phyloP scores from a whole-genome alignment of 352 stramenopile genomes.

The Phytophthora pini region DNA sequence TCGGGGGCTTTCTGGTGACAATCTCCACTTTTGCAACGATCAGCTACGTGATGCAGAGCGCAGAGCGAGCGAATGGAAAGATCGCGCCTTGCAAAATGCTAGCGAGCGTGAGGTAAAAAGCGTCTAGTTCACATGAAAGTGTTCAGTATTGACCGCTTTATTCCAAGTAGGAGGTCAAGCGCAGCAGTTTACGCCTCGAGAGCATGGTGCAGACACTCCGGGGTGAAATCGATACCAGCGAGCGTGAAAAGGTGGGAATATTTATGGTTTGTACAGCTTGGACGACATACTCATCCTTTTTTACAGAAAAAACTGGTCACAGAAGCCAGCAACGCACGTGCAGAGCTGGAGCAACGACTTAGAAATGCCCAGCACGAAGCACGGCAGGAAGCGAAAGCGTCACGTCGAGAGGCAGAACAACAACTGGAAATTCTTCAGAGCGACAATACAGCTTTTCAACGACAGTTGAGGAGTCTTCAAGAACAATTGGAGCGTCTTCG shows the following conservation, averaged over 20 bases:
- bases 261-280: not conserved
- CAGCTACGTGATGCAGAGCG: constrained; percentile 49
- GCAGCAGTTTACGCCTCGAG: constrained; percentile 21
- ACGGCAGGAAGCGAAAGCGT: constrained; percentile 16
- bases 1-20: not conserved
- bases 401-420: constrained; percentile 24
- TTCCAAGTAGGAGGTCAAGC: constrained; percentile 20
- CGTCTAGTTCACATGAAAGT: no score
- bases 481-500: constrained; percentile 23
- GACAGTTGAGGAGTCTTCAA: constrained; percentile 40
- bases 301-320: constrained; percentile 37
- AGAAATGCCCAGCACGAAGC: constrained; percentile 20
- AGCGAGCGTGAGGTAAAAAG: constrained; percentile 50
- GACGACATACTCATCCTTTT: not conserved
- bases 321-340: constrained; percentile 39
- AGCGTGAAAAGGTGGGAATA: constrained; percentile 29
- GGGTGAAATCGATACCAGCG: constrained; percentile 11
- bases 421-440: constrained; percentile 17
- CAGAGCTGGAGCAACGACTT: constrained; percentile 31
- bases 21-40: not conserved
- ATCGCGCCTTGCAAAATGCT: constrained; percentile 38
- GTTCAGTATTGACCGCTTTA: not conserved
- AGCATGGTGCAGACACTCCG: constrained; percentile 24
- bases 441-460: constrained; percentile 34
- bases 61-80: constrained; percentile 45